Evolutionary conservation across 129 eudicot species (phyloP), one percentile per base, ranked within the genome.

Genomic region (Escallonia rubra): DNA sequence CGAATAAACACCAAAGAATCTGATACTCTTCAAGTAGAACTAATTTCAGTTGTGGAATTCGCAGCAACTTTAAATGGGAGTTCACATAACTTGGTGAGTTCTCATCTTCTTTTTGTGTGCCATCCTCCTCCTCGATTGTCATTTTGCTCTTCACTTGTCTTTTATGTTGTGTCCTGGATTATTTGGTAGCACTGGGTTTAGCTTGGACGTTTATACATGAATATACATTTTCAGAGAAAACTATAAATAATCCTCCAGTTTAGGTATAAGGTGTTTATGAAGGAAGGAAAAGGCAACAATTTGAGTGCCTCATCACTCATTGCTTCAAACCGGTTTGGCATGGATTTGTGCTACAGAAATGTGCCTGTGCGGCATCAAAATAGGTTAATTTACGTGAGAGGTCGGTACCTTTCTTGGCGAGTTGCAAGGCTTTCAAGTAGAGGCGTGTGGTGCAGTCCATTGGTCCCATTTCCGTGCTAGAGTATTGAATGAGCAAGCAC

Each of bases 41-140:
- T 81, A 16, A 75, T 94, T 69, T 87, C 97, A 54, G 72, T 87
- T 66, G 76, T 87, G 75, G 96, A 89, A 76, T 85, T 82, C 59
- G 96, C 96, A 69, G 99, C 99, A 65, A 89, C 96, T 67, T 75
- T 83, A 46, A 77, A 71, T 52, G 93, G 81, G 60, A 81, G 78
- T 66, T 69, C 92, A 47, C 95, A 89, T 77, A 93, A 93, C 74
- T 53, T 86, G 95, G 98, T 89, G 72, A 59, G 93, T 89, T 67
- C 50, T 71, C 49, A 85, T 72, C 49, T 70, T 57, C 43, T 43
- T 49, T n/a, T 55, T 23, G 10, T 41, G 34, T 41, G 67, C 40
- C 34, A 39, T 9, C 57, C 50, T 41, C 55, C 4, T 68, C 15
- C 69, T 44, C 71, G 50, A 46, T 62, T 57, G 55, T 61, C 45